A percentile compares a stretch with the other conserved stretches of the same genome.
Conservation (phyloP, 352 stramenopile species). For the Pythium insidiosum region DNA sequence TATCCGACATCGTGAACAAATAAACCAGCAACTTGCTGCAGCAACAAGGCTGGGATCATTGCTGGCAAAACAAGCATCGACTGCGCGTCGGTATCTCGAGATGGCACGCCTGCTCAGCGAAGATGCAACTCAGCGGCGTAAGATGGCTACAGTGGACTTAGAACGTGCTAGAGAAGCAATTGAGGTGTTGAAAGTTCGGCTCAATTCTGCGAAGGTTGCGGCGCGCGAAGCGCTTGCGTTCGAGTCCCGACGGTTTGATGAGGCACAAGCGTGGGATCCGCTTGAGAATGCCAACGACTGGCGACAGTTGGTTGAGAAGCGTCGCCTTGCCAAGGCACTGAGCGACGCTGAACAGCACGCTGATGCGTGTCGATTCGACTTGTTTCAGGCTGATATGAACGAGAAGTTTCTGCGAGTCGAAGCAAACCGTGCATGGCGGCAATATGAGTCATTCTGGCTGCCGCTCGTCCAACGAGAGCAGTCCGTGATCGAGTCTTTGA, state of each 20-base stretch:
- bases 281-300: constrained; percentile 81
- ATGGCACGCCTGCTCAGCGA: constrained; percentile 15
- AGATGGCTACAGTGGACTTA: constrained; percentile 12
- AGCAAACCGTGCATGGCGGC: constrained; percentile 18
- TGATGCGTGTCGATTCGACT: constrained; percentile 31
- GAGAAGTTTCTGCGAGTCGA: constrained; percentile 37
- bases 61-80: no score
- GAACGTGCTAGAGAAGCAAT: constrained; percentile 5
- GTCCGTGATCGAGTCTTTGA: constrained; percentile 17
- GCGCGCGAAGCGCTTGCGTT: constrained; percentile 48
- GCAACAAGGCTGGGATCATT: no score
- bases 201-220: constrained; percentile 20
- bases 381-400: constrained; percentile 57
- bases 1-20: no score
- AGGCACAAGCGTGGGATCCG: constrained; percentile 68
- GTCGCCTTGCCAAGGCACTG: constrained; percentile 34
- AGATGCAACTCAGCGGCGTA: constrained; percentile 14
- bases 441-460: constrained; percentile 21
- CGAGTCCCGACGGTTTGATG: constrained; percentile 33
- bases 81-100: no score
- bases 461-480: constrained; percentile 14
- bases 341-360: constrained; percentile 23
- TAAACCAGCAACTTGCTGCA: no score
- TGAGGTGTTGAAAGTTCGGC: constrained; percentile 10
- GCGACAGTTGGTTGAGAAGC: constrained; percentile 55